Conservation (phyloP, 305 asterid genomes). For the Solanum hybrid region DNA sequence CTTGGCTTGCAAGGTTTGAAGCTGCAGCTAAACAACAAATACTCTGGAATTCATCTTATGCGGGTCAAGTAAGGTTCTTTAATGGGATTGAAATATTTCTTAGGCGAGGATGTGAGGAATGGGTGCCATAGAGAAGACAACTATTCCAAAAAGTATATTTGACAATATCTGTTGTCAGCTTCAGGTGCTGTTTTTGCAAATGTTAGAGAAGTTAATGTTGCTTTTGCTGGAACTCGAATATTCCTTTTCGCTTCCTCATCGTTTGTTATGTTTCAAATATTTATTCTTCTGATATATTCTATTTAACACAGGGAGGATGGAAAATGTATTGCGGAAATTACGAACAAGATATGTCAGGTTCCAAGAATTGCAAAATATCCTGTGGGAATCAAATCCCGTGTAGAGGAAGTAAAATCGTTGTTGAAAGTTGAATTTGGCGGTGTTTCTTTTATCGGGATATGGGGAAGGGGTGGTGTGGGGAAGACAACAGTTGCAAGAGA, state of each 20-base stretch:
- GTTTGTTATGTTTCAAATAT: not conserved
- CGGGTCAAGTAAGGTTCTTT: no score
- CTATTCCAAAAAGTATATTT: not conserved
- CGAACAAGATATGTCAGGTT: not conserved
- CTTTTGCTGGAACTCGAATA: not conserved
- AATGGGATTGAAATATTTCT: no score
- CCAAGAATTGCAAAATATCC: not conserved
- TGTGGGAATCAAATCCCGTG: not conserved
- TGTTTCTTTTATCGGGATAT: not conserved
- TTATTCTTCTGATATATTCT: not conserved
- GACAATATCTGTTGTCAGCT: not conserved
- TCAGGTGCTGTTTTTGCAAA: not conserved
- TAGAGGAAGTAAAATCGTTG: not conserved
- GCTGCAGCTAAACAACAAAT: not conserved
- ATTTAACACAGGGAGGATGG: not conserved
- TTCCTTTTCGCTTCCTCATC: not conserved
- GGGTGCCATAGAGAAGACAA: no score
- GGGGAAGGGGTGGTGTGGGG: not conserved
- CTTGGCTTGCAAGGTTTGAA: not conserved
- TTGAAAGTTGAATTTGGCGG: not conserved
- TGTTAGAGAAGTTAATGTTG: not conserved
- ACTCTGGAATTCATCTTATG: no score
- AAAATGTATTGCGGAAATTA: not conserved
- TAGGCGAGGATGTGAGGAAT: no score
- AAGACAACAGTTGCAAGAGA: not conserved